Evolutionary conservation across 345 rosid genomes (phyloP).

Genomic region (Heritiera littoralis): DNA sequence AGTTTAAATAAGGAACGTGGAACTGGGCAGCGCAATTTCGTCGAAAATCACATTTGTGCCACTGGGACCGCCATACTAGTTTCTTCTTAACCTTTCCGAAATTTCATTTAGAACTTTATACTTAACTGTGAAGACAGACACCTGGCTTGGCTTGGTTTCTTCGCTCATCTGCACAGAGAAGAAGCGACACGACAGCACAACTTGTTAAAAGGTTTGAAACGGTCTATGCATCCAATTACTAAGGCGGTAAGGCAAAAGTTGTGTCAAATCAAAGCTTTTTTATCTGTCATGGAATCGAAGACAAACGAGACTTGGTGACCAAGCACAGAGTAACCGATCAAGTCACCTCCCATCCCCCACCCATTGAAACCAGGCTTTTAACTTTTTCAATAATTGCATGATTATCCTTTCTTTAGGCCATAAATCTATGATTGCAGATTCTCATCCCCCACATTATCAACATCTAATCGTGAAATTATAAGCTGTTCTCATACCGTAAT

Average conservation of each 20-base stretch:
- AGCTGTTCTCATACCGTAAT: not conserved
- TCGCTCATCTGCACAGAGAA: too few relatives aligned
- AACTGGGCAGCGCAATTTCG: not conserved
- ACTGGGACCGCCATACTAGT: not conserved
- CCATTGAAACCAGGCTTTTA: not conserved
- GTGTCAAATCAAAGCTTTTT: not conserved
- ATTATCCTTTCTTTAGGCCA: too few relatives aligned
- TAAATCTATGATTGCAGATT: not conserved
- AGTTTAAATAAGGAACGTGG: not conserved
- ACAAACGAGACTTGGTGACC: not conserved
- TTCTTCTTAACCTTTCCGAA: not conserved
- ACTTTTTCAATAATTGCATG: not conserved
- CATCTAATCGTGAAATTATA: not conserved
- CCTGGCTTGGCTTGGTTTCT: too few relatives aligned
- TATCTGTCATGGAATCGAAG: not conserved
- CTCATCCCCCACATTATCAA: not conserved
- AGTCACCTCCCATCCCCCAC: not conserved
- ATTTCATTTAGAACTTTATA: not conserved
- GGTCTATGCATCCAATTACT: not conserved
- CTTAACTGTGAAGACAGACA: too few relatives aligned
- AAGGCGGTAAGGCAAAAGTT: not conserved
- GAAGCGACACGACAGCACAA: not conserved
- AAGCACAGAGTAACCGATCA: slow-evolving; percentile 2
- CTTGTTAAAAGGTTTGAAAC: too few relatives aligned
- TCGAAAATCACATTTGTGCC: slow-evolving; percentile 13